phyloP scores from a whole-genome alignment of 2,329 filamentous ascomycete species.

The Colletotrichum cuscutae region DNA sequence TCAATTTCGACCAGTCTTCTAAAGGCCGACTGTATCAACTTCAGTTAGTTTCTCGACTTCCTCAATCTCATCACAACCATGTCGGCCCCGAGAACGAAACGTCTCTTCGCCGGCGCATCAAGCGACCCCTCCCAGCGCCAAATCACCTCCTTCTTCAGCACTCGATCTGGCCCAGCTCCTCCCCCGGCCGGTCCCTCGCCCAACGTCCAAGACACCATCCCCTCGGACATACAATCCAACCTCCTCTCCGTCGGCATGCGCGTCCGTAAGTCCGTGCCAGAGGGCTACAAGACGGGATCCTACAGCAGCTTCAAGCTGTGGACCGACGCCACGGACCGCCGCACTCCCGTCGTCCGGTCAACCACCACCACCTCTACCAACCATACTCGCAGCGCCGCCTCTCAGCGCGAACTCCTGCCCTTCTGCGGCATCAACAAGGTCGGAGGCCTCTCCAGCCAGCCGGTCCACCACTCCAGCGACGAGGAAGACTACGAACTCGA shows the following conservation, averaged over 20 bases:
- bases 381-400: conserved; percentile 42
- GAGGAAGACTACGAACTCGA: conserved; percentile 39
- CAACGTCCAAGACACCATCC: conserved; percentile 60
- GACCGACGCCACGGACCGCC: conserved; percentile 45
- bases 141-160: conserved; percentile 71
- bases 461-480: conserved; percentile 45
- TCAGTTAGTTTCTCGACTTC: conserved; percentile 9
- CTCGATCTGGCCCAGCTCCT: conserved; percentile 21
- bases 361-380: conserved; percentile 28
- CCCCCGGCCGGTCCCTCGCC: conserved; percentile 35
- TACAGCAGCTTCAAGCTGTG: conserved; percentile 63
- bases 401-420: conserved; percentile 74
- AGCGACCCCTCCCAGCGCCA: conserved; percentile 69
- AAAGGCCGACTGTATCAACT: neutral
- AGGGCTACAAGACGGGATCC: conserved; percentile 87
- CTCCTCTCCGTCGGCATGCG: conserved; percentile 96
- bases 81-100: conserved; percentile 67
- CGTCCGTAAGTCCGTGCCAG: conserved; percentile 89
- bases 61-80: conserved; percentile 45
- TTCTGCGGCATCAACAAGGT: conserved; percentile 85
- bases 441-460: conserved; percentile 73
- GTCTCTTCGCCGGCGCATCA: conserved; percentile 68
- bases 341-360: conserved; percentile 31
- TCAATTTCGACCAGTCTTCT: neutral
- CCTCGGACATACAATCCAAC: conserved; percentile 77